Evolutionary conservation across 2,329 filamentous ascomycete genomes (phyloP).

Genomic region (Botrytis tulipae): DNA sequence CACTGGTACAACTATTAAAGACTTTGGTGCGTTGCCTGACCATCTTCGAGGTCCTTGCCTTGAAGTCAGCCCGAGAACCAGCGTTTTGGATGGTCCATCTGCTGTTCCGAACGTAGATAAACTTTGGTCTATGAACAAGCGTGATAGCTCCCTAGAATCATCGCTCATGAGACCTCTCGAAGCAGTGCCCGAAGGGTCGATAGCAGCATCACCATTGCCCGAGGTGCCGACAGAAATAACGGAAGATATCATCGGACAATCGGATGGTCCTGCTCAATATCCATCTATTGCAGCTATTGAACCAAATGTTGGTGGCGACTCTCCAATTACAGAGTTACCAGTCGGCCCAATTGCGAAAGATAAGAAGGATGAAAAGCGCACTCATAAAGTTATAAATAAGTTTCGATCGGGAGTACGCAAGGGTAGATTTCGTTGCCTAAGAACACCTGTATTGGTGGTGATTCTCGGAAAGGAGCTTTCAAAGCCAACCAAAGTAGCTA

Average conservation of each 20-base stretch:
- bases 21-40: constrained; percentile 8
- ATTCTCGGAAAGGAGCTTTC: constrained; percentile 24
- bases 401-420: constrained; percentile 17
- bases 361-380: constrained; percentile 10
- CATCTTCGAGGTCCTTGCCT: constrained; percentile 14
- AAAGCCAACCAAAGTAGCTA: constrained; percentile 21
- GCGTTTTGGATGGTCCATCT: neutral
- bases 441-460: constrained; percentile 23
- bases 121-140: constrained; percentile 12
- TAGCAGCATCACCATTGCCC: neutral
- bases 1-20: constrained; percentile 10
- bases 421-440: constrained; percentile 17
- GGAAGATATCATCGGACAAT: constrained; percentile 8
- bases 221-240: neutral
- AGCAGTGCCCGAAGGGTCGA: neutral
- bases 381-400: constrained; percentile 13
- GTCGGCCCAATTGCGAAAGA: neutral
- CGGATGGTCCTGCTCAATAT: constrained; percentile 6
- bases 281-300: neutral
- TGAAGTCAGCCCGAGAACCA: constrained; percentile 19
- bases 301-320: constrained; percentile 8
- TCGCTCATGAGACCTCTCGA: neutral
- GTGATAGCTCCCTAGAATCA: neutral
- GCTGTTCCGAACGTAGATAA: neutral
- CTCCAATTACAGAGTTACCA: neutral